Base-by-base conservation (phyloP, 2,329 filamentous ascomycete species). In the Teratosphaeria pseudoeucalypti region DNA sequence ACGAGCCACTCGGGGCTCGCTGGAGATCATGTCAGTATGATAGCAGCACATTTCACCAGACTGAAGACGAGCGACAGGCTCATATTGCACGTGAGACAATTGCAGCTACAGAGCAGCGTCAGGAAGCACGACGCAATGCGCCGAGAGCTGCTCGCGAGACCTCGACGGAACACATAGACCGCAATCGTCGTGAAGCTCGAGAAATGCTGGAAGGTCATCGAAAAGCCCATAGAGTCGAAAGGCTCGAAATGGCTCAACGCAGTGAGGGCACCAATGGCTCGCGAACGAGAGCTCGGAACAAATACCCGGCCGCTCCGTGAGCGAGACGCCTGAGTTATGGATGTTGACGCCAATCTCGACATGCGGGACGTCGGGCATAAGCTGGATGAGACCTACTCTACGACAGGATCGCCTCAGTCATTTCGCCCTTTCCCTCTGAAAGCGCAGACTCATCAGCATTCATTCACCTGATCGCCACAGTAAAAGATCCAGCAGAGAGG, bases 21-120 rank as follows among this genome's bases (percentile, higher is more conserved):
- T 54, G 55, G 53, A 56, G 49, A 52, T 34, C 16, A 34, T 11
- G 27, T 32, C 56, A 63, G 39, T 52, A 55, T 52, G 34, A 6
- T 16, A 54, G 7, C 6, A 54, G 34, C 27, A 27, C 2, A n/a
- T 29, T 23, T 37, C 55, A 54, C 32, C 53, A 23, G 16, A 29
- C 10, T 16, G 62, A 63, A 43, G 61, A 64, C 39, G 58, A 61
- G 7, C 54, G 55, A 7, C 62, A 63, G 55, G 62, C 62, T 26
- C 59, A 29, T 19, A 34, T 63, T 14, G 59, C 62, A 57, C 62
- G 61, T 5, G 54, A 56, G 19, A 52, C 57, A 32, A 34, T 58
- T 3, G 59, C 58, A 4, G 62, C 58, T n/a, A 55, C 58, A 12
- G 59, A 61, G n/a, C 59, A 59, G 12, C 62, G 62, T 29, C 61